Evolutionary conservation across 108 stramenopile genomes (phyloP), one percentile per base, ranked within the genome.

Genomic region (Fistulifera pelliculosa): DNA sequence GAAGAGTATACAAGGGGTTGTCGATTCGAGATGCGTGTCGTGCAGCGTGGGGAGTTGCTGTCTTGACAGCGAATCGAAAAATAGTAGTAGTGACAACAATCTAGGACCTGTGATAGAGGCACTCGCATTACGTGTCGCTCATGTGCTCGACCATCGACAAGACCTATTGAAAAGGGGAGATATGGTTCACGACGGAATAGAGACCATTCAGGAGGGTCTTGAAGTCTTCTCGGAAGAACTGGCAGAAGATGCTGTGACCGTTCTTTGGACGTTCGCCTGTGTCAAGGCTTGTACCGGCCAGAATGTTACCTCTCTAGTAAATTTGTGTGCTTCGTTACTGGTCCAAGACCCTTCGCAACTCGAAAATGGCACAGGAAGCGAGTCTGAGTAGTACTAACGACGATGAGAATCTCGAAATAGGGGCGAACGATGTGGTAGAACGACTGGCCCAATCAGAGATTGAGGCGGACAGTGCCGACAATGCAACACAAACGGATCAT

Each of bases 1-100:
- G n/a, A 22, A 35, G 31, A 1, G 4, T 23, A 19, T 14, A 23
- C 41, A 22, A 69, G 40, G 74, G 78, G 11, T 41, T 80, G 38
- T 70, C 57, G 18, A 50, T 76, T 2, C 58, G 64, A 18, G 79
- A 80, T 59, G 58, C 74, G 1, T 76, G 72, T 47, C 65, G 75
- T 43, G 79, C 75, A 11, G 79, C 79, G 24, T 80, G 72, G 71
- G 79, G 79, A 13, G 47, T 80, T 25, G 68, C 71, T 2, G 56
- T 73, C 11, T 47, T 76, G 0, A 64, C 65, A 6, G 63, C 42
- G 13, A 56, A 66, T 45, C 56, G 68, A 26, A 47, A 53, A 7
- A 63, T n/a, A n/a, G n/a, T n/a, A n/a, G 57, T 15, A 57, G 44
- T 14, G 26, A 70, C 39, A 72, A 61, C n/a, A 80, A 70, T 26